These are phyloP conservation scores for Fusarium xylarioides DNA, from an alignment of 2,329 filamentous ascomycete species.

Conservation along the genomic window DNA sequence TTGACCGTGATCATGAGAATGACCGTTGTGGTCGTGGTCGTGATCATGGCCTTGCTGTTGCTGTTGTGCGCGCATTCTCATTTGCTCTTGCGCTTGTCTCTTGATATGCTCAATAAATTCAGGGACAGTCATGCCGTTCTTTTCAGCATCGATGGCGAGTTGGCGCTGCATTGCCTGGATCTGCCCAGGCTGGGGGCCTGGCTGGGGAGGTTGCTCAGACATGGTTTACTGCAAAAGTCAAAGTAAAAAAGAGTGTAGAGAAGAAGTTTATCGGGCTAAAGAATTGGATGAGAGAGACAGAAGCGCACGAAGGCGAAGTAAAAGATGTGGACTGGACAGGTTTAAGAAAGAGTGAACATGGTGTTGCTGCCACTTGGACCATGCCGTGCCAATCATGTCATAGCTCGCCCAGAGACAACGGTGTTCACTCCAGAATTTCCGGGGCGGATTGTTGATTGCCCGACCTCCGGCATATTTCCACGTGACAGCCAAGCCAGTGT, in stretches of 20 bases:
- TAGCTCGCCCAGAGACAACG: conserved; percentile 44
- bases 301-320: conserved; percentile 22
- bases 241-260: conserved; percentile 21
- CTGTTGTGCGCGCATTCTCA: conserved; percentile 54
- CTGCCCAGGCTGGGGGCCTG: conserved; percentile 45
- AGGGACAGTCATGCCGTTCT: conserved; percentile 83
- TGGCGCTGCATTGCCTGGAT: conserved; percentile 85
- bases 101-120: conserved; percentile 81
- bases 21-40: conserved; percentile 9
- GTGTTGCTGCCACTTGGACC: conserved; percentile 37
- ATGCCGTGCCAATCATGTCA: conserved; percentile 40
- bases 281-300: conserved; percentile 12
- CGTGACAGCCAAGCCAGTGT: conserved; percentile 22
- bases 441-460: conserved; percentile 45
- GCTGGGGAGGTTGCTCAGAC: conserved; percentile 44
- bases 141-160: conserved; percentile 82
- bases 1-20: conserved; percentile 35
- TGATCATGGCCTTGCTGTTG: conserved; percentile 51
- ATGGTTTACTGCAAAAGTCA: conserved; percentile 35
- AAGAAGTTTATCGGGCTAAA: conserved; percentile 16
- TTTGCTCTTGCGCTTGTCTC: conserved; percentile 63
- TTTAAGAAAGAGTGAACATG: conserved; percentile 31
- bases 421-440: conserved; percentile 47
- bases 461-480: conserved; percentile 34
- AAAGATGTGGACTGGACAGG: conserved; percentile 19